A percentile compares a stretch with the other conserved stretches of the same genome.
phyloP scores from a whole-genome alignment of 352 stramenopile species.

The Pythium oligandrum region DNA sequence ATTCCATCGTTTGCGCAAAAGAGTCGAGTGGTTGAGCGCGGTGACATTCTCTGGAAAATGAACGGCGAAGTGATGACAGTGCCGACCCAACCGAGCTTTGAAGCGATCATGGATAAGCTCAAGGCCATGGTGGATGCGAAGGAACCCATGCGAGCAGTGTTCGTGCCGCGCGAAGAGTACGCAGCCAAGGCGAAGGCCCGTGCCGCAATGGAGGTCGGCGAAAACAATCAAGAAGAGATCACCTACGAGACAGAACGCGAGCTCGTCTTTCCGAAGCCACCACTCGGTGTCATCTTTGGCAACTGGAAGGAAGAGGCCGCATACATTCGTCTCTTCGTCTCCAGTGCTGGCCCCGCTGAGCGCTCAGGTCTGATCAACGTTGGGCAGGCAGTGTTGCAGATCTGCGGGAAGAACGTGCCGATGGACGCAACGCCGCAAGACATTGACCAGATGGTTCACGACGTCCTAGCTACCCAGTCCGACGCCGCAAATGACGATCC shows the following conservation, averaged over 20 bases:
- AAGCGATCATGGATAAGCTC: constrained; percentile 56
- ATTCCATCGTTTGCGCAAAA: constrained; percentile 74
- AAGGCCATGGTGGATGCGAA: constrained; percentile 45
- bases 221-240: constrained; percentile 6
- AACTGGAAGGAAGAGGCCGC: constrained; percentile 77
- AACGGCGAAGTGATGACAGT: constrained; percentile 52
- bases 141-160: constrained; percentile 44
- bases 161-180: constrained; percentile 56
- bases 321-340: constrained; percentile 80
- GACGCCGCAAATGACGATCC: constrained; percentile 6
- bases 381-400: constrained; percentile 68
- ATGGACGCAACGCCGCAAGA: constrained; percentile 41
- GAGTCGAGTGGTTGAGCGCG: constrained; percentile 45
- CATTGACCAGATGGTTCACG: constrained; percentile 70
- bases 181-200: constrained; percentile 25
- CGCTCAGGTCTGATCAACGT: constrained; percentile 51
- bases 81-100: constrained; percentile 42
- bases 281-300: constrained; percentile 77
- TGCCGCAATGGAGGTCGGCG: constrained; percentile 5
- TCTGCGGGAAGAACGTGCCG: constrained; percentile 65
- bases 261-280: constrained; percentile 56
- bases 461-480: constrained; percentile 17
- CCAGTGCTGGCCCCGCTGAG: constrained; percentile 64
- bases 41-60: constrained; percentile 63
- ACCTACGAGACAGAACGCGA: constrained; percentile 30